Evolutionary conservation across 257 asterid genomes (phyloP), one percentile per base, ranked within the genome.

Genomic region (Coffea canephora): DNA sequence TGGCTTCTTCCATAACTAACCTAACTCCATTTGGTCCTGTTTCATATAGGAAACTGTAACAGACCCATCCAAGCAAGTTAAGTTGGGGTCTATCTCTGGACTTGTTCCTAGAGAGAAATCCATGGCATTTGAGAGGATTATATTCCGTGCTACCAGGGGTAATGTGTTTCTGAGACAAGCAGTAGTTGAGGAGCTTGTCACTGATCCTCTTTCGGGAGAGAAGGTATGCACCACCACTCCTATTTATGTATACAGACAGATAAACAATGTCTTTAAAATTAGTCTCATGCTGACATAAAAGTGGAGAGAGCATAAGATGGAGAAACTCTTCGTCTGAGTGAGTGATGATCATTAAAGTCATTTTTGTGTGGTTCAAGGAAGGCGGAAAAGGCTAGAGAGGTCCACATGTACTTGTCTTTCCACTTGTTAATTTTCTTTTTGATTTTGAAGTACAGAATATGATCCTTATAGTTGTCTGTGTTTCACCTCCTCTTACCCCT

Each of bases 101-200:
- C 98, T 96, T 86, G 96, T 96, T 84, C 92, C 98, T 39, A 88
- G 97, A 87, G 97, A 78, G 27, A 96, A 94, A 85, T 90, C 95
- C 68, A 87, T 96, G 94, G 95, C 97, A 67, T 96, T 96, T 49
- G 99, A 96, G 90, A 92, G 99, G 90, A 96, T 96, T 82, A 85
- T 96, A 85, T 96, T 96, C 89, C 95, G 98, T 75, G 97, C 97
- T 77, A 94, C 99, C 83, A 90, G 99, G 96, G 99, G 99, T 82
- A 96, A 96, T 76, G 96, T 94, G 87, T 90, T 87, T 78, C 86
- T 96, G 81, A 94, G 88, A 89, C 98, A 96, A 82, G 89, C 90
- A 86, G 83, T 84, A 14, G 89, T 94, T 81, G 97, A 96, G 83
- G 95, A 91, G 81, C 90, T 93, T 36, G 92, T 96, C 74, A 83